Percentiles rank a stretch among this genome's conserved stretches.
Evolutionary conservation across 176 grass and related monocot genomes (phyloP).

Genomic region (Tillandsia leiboldiana): DNA sequence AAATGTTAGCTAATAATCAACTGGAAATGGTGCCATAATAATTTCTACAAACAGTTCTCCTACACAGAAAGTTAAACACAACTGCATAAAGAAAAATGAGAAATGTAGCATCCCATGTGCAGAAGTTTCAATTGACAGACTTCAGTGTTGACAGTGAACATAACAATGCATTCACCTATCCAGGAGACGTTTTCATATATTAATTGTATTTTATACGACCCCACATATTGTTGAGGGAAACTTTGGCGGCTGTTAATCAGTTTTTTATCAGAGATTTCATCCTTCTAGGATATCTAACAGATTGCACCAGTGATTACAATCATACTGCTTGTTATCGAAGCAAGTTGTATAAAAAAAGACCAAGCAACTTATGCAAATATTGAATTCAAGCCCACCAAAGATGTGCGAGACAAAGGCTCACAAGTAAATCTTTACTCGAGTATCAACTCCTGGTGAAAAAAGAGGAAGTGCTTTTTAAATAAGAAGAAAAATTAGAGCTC

Average conservation of each 20-base stretch:
- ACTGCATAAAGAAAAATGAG: neutral
- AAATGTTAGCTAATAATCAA: neutral
- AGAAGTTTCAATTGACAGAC: neutral
- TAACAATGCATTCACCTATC: neutral
- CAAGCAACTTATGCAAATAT: no score
- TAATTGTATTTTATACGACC: neutral
- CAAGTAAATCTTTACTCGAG: no score
- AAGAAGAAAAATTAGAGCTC: no score
- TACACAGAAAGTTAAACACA: neutral
- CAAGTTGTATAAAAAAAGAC: no score
- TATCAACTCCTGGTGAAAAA: no score
- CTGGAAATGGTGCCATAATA: neutral
- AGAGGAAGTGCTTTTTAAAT: no score
- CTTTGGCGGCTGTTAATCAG: neutral
- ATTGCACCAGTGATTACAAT: no score
- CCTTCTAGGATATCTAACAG: no score
- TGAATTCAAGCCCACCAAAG: no score
- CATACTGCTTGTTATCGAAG: no score
- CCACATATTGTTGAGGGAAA: neutral
- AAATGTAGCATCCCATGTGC: neutral
- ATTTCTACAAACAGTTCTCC: no score
- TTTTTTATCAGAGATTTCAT: neutral
- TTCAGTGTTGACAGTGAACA: neutral
- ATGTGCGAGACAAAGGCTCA: no score
- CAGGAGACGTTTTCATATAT: neutral